Evolutionary conservation across 345 rosid genomes (phyloP).

Genomic region (Anacardium occidentale): DNA sequence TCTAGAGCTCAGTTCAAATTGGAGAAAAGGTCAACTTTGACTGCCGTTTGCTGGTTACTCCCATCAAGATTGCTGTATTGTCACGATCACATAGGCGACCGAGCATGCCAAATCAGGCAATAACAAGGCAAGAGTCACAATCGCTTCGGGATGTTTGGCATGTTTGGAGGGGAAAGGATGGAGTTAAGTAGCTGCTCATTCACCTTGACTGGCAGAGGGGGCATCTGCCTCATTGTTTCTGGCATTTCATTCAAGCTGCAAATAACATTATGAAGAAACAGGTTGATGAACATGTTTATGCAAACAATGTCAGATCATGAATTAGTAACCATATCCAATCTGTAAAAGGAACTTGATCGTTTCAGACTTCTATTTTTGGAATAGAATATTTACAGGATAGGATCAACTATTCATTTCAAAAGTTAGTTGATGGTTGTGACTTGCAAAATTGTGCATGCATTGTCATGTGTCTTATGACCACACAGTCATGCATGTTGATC

Average conservation of each 20-base stretch:
- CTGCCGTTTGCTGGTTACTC: neutral
- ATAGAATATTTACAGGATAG: too few species aligned
- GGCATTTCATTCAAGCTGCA: slow-evolving; percentile 58
- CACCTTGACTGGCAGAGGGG: slow-evolving; percentile 52
- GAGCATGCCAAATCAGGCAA: neutral
- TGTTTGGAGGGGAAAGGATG: slow-evolving; percentile 37
- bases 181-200: slow-evolving; percentile 49
- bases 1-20: slow-evolving; percentile 1
- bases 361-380: too few species aligned
- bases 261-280: slow-evolving; percentile 1
- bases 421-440: too few species aligned
- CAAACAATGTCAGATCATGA: too few species aligned
- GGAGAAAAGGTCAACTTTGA: slow-evolving; percentile 15
- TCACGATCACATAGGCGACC: neutral
- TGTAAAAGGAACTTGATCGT: too few species aligned
- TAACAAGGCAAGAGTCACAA: slow-evolving; percentile 23
- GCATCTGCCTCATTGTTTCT: slow-evolving; percentile 77
- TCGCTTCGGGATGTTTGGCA: slow-evolving; percentile 26
- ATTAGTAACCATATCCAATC: too few species aligned
- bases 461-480: too few species aligned
- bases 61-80: neutral
- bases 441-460: too few species aligned
- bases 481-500: too few species aligned
- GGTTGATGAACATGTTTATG: neutral
- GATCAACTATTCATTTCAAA: too few species aligned